phyloP scores from a whole-genome alignment of 148 eudicot species.

The Pharnaceum exiguum region DNA sequence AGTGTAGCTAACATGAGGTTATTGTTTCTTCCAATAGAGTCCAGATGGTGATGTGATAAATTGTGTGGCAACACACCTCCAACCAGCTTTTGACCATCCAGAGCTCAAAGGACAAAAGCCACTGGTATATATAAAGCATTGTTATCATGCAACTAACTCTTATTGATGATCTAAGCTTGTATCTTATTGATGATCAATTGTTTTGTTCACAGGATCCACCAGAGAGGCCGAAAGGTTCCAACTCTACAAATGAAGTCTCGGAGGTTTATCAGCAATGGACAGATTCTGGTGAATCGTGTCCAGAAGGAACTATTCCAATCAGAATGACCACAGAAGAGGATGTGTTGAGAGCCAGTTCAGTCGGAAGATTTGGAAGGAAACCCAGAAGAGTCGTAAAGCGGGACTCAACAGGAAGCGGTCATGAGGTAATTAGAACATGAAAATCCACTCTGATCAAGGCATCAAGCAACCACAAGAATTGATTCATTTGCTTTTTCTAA shows the following conservation, averaged over 20 bases:
- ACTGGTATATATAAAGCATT: slow-evolving; percentile 32
- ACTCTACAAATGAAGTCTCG: slow-evolving; percentile 24
- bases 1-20: background rate
- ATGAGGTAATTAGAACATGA: slow-evolving; percentile 67
- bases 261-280: slow-evolving; percentile 61
- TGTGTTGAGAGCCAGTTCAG: slow-evolving; percentile 54
- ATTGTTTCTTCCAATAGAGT: slow-evolving; percentile 43
- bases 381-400: slow-evolving; percentile 47
- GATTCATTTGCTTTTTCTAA: too few species aligned
- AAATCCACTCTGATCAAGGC: background rate
- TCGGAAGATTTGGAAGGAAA: slow-evolving; percentile 69
- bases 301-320: slow-evolving; percentile 87
- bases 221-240: slow-evolving; percentile 66
- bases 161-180: background rate
- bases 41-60: slow-evolving; percentile 96
- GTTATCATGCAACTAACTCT: background rate
- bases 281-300: slow-evolving; percentile 68
- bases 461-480: too few species aligned
- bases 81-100: slow-evolving; percentile 98
- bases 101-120: slow-evolving; percentile 82
- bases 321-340: slow-evolving; percentile 82
- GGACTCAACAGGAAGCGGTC: slow-evolving; percentile 74
- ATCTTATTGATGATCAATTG: background rate
- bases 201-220: slow-evolving; percentile 59
- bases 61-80: slow-evolving; percentile 82